Evolutionary conservation across 225 moss, liverwort and hornwort genomes (phyloP).

Genomic region (Takakia lepidozioides): DNA sequence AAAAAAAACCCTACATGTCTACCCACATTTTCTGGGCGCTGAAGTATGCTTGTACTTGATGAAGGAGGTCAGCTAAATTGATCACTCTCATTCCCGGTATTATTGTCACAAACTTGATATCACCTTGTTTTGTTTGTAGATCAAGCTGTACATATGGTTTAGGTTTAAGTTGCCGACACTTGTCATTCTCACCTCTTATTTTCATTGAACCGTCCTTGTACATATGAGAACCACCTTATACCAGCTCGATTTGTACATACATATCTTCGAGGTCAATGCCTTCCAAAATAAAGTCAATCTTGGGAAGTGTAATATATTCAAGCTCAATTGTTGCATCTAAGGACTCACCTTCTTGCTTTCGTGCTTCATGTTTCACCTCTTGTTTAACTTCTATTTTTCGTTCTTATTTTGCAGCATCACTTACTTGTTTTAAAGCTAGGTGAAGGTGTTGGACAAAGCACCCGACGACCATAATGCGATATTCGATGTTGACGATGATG

Average conservation of each 20-base stretch:
- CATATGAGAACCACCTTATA: conserved; percentile 22
- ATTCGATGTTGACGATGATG: too few relatives aligned
- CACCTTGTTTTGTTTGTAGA: conserved; percentile 13
- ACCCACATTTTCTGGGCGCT: conserved; percentile 29
- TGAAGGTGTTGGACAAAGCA: too few relatives aligned
- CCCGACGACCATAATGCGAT: too few relatives aligned
- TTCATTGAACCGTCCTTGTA: conserved; percentile 8
- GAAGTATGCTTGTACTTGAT: conserved; percentile 35
- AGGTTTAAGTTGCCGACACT: neutral
- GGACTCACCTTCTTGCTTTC: neutral
- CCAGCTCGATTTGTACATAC: conserved; percentile 25
- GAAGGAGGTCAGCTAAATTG: conserved; percentile 21
- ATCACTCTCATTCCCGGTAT: conserved; percentile 13
- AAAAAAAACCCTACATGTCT: conserved; percentile 31
- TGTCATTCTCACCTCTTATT: conserved; percentile 21
- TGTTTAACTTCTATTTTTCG: too few relatives aligned
- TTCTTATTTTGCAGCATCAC: too few relatives aligned
- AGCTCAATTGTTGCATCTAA: neutral
- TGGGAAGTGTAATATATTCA: neutral
- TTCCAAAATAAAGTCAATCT: conserved; percentile 10
- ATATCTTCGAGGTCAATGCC: conserved; percentile 35
- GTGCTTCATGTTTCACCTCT: neutral
- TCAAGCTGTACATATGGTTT: conserved; percentile 23
- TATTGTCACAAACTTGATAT: conserved; percentile 21
- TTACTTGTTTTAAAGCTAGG: neutral